Conservation (phyloP, 163 green algal species). For the Scenedesmus sp. region DNA sequence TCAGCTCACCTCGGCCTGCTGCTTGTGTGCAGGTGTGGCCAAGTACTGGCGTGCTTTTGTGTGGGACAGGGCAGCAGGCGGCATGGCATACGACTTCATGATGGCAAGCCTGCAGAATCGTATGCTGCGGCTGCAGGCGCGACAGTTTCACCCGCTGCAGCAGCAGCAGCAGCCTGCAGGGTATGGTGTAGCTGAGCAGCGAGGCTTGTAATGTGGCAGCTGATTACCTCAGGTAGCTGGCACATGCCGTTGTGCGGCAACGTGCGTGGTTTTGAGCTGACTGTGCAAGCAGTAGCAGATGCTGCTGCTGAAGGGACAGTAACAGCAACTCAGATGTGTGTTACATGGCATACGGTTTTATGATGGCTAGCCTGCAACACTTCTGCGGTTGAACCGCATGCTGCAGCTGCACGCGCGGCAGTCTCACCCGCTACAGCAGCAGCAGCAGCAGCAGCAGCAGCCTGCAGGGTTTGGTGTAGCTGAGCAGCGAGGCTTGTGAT, state of each 20-base stretch:
- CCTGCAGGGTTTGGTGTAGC: no score
- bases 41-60: constrained; percentile 37
- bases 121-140: not conserved
- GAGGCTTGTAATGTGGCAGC: not conserved
- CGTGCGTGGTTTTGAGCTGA: not conserved
- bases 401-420: not conserved
- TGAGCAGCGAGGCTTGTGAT: not conserved
- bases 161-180: not conserved
- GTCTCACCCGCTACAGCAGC: not conserved
- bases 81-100: not conserved
- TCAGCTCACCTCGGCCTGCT: not conserved
- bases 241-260: not conserved
- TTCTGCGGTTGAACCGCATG: not conserved
- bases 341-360: not conserved
- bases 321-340: not conserved
- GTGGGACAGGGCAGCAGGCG: not conserved
- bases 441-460: not conserved
- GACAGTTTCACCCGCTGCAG: not conserved
- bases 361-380: not conserved
- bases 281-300: no score
- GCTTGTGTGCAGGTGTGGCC: not conserved
- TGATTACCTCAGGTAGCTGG: not conserved
- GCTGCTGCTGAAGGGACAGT: not conserved
- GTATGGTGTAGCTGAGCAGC: not conserved
- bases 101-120: not conserved